Base-by-base conservation (phyloP, 176 grass and related monocot species). In the Bolboschoenus planiculmis region DNA sequence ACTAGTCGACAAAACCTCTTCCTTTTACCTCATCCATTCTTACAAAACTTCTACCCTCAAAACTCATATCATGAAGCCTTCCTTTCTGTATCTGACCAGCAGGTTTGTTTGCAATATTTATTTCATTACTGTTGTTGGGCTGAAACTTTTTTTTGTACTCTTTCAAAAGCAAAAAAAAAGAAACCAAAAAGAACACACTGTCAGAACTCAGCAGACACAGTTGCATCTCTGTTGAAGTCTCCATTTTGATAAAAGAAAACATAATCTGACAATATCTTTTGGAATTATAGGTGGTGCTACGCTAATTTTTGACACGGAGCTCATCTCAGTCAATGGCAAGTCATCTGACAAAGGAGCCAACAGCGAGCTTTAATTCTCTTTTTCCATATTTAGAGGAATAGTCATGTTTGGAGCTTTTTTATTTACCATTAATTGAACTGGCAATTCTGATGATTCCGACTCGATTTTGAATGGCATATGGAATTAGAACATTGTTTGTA, bases 261-360 rank as follows among this genome's bases (percentile, higher is more conserved):
- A 8, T 53, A 9, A 18, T 16, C 78, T 89, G 50, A 82, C 27
- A 1, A 13, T 5, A 8, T n/a, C 0, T 50, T 93, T 78, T 50
- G 26, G 54, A 42, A 78, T 50, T 5, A 78, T 37, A 98, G 92
- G 95, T 78, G 95, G 95, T 35, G 90, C 95, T 0, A 93, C 95
- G 55, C 87, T 97, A 10, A 79, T 95, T 40, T 97, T 97, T 20
- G 95, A 95, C 63, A 90, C 95, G 0, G 95, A 97, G 79, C 92
- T 97, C 57, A 90, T 97, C 18, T 86, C 95, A 3, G 87, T 97
- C 0, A 94, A 91, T 82, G 92, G 88, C 23, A 93, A 93, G 84
- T 79, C 90, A 10, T 89, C 87, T 8, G 18, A 33, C 15, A 61
- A 36, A 36, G 21, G 67, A 0, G 27, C 72, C 3, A 86, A 88